A percentile compares a stretch with the other conserved stretches of the same genome.
These are phyloP conservation scores for Pyrenochaeta sp. DNA, from an alignment of 2,329 filamentous ascomycete genomes.

Conservation along the genomic window DNA sequence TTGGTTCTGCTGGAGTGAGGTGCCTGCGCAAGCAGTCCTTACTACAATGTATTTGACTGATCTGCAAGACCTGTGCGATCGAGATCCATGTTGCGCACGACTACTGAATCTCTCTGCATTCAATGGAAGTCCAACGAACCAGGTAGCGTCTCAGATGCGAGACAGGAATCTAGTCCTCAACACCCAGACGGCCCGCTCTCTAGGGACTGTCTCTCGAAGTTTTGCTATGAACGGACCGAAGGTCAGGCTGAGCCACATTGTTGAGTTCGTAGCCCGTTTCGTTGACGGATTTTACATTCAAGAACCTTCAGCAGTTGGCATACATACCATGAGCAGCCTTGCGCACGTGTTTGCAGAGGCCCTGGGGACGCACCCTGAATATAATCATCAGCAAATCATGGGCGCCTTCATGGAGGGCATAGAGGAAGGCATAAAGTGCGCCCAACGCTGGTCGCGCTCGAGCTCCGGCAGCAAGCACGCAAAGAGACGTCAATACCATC, in stretches of 20 bases:
- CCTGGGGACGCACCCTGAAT: not conserved
- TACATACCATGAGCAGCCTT: not conserved
- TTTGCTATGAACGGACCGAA: conserved; percentile 6
- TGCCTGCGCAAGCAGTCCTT: not conserved
- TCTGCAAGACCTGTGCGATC: not conserved
- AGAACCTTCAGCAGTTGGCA: not conserved
- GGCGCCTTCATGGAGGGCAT: conserved; percentile 10
- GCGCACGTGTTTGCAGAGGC: conserved; percentile 11
- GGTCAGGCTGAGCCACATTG: not conserved
- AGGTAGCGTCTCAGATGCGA: conserved; percentile 1
- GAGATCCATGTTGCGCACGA: not conserved
- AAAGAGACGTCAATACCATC: not conserved
- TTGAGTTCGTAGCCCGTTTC: conserved; percentile 7
- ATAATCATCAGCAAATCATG: conserved; percentile 1
- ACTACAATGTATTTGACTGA: not conserved
- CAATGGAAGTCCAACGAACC: not conserved
- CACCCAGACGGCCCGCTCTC: not conserved
- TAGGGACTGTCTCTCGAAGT: not conserved
- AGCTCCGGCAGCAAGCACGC: not conserved
- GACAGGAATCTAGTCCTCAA: conserved; percentile 1
- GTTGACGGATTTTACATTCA: conserved; percentile 5
- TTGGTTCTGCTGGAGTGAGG: not conserved
- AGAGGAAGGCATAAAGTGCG: not conserved
- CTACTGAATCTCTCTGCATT: not conserved
- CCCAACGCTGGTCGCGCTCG: not conserved